Conservation (phyloP, 805 yeast species). For the Peterozyma toletana region DNA sequence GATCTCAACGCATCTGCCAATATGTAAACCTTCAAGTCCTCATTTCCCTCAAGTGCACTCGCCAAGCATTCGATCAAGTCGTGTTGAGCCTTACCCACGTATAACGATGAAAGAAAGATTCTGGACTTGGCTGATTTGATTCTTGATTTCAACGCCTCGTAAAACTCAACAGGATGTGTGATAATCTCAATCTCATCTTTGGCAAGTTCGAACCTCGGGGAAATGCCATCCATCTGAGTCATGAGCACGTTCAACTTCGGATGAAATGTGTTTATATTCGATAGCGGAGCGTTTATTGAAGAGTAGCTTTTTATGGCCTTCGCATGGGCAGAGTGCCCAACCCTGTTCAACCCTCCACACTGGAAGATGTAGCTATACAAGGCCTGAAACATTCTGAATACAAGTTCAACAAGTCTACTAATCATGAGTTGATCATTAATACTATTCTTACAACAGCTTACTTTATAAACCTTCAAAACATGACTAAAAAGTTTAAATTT, state of each 20-base stretch:
- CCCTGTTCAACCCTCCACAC: constrained; percentile 1
- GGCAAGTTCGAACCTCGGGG: constrained; percentile 60
- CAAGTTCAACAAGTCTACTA: no score
- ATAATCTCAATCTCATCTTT: constrained; percentile 55
- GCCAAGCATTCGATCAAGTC: constrained; percentile 65
- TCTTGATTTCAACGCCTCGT: constrained; percentile 51
- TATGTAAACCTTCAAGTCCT: constrained; percentile 60
- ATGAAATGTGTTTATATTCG: constrained; percentile 22
- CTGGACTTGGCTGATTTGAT: constrained; percentile 56
- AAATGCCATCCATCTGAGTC: constrained; percentile 51
- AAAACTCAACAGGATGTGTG: constrained; percentile 66
- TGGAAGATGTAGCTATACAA: constrained; percentile 1
- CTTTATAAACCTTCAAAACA: no score
- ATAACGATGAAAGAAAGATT: constrained; percentile 77
- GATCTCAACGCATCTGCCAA: constrained; percentile 87
- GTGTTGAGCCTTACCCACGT: constrained; percentile 75
- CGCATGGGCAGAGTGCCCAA: constrained; percentile 5
- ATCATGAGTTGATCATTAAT: no score
- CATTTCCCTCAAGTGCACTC: constrained; percentile 51
- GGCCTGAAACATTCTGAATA: constrained; percentile 1
- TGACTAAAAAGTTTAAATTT: no score
- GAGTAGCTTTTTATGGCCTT: constrained; percentile 12
- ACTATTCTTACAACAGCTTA: no score
- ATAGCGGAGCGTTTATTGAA: constrained; percentile 11
- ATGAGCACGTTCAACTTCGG: constrained; percentile 35